These are phyloP conservation scores for Monilinia vaccinii-corymbosi DNA, from an alignment of 2,329 filamentous ascomycete species.

Conservation along the genomic window DNA sequence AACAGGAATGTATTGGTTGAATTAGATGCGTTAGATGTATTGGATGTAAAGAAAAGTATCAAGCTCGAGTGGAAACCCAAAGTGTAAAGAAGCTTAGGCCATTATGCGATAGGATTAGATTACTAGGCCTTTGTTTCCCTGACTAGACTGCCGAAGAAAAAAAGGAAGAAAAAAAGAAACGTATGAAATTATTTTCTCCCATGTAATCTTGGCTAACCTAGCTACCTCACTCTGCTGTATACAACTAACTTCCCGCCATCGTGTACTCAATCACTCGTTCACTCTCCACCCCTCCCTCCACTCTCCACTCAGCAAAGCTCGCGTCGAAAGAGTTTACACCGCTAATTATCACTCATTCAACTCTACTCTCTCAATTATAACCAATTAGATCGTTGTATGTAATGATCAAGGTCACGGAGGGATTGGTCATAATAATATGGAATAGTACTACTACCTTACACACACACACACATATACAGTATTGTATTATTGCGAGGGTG, in stretches of 20 bases:
- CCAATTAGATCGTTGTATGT: background rate
- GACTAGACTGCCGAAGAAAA: too few relatives aligned
- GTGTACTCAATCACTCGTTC: background rate
- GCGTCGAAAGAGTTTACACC: background rate
- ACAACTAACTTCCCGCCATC: background rate
- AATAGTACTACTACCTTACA: background rate
- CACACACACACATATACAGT: background rate
- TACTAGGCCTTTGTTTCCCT: background rate
- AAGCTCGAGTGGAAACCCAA: background rate
- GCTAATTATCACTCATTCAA: background rate
- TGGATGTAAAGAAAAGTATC: background rate
- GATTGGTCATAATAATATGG: background rate
- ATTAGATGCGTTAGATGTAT: too few relatives aligned
- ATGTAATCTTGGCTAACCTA: background rate
- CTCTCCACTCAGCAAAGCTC: background rate
- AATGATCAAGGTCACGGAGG: background rate
- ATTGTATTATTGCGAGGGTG: conserved; percentile 6
- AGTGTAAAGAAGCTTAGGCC: background rate
- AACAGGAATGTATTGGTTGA: too few relatives aligned
- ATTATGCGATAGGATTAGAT: background rate
- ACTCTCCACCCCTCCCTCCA: background rate
- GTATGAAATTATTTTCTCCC: background rate
- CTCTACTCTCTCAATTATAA: background rate
- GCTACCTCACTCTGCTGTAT: background rate
- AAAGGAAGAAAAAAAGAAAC: background rate